These are phyloP conservation scores for Globisporangium middletonii DNA, from an alignment of 352 stramenopile species.

Conservation along the genomic window DNA sequence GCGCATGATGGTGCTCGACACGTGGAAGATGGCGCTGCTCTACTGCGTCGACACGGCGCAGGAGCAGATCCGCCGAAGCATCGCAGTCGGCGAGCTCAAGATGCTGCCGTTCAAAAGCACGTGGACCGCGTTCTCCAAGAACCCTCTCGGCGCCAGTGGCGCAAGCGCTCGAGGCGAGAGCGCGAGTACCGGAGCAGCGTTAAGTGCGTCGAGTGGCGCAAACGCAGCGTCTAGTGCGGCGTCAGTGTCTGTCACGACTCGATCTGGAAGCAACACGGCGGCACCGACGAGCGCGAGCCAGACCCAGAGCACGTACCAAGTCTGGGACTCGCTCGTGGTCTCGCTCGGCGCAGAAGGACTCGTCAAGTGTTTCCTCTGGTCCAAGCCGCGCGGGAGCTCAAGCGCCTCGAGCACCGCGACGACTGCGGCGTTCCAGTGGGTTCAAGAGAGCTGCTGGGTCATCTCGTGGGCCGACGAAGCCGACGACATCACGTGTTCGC, in stretches of 20 bases:
- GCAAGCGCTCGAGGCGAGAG: background rate
- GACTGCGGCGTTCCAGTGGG: constrained; percentile 43
- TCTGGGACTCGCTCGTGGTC: constrained; percentile 71
- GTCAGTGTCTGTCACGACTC: background rate
- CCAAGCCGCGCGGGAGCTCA: constrained; percentile 42
- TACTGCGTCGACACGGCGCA: constrained; percentile 75
- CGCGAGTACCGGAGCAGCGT: background rate
- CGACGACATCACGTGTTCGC: constrained; percentile 78
- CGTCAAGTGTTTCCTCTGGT: constrained; percentile 78
- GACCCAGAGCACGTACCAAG: constrained; percentile 1
- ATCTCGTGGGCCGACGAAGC: constrained; percentile 81
- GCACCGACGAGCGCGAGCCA: too few relatives aligned
- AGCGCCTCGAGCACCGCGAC: constrained; percentile 2
- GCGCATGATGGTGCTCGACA: constrained; percentile 74
- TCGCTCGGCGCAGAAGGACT: constrained; percentile 72
- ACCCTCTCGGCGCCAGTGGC: background rate
- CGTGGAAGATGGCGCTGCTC: constrained; percentile 63
- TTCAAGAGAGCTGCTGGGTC: constrained; percentile 78
- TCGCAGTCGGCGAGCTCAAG: constrained; percentile 53
- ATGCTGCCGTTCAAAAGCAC: constrained; percentile 16
- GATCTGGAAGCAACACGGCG: too few relatives aligned
- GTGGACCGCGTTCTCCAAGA: constrained; percentile 3
- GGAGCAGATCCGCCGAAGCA: constrained; percentile 70
- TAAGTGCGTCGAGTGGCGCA: background rate
- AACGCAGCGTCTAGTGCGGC: background rate